phyloP scores from a whole-genome alignment of 2,329 filamentous ascomycete genomes.

The Hypomyces rosellus region DNA sequence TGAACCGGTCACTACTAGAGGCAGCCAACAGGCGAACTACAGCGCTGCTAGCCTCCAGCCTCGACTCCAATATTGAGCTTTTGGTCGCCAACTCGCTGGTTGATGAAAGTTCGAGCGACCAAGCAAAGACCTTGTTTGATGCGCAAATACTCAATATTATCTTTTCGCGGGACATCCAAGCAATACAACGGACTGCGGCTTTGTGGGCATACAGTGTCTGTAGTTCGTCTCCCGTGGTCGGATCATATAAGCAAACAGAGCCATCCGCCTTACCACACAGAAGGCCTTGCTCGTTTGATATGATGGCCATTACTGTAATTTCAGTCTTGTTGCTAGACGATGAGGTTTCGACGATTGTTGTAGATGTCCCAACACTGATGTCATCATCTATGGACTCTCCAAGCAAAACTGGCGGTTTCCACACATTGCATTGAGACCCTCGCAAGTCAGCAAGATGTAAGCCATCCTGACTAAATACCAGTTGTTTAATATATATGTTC shows the following conservation, averaged over 20 bases:
- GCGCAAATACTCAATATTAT: constrained; percentile 23
- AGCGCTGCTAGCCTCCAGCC: constrained; percentile 18
- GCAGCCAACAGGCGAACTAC: constrained; percentile 12
- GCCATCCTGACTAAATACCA: constrained; percentile 27
- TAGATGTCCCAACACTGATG: constrained; percentile 18
- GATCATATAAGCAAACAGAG: constrained; percentile 24
- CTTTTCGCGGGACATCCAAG: constrained; percentile 19
- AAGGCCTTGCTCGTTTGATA: constrained; percentile 19
- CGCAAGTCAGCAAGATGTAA: constrained; percentile 29
- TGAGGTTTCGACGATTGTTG: constrained; percentile 18
- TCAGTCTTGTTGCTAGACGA: constrained; percentile 19
- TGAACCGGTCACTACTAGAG: constrained; percentile 24
- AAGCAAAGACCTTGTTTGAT: constrained; percentile 18
- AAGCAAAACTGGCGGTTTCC: constrained; percentile 27
- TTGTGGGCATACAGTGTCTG: constrained; percentile 24
- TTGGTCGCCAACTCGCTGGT: constrained; percentile 13
- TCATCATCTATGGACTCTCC: constrained; percentile 21
- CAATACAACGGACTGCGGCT: constrained; percentile 21
- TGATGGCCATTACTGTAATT: constrained; percentile 24
- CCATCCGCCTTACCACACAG: constrained; percentile 33
- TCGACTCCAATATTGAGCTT: constrained; percentile 16
- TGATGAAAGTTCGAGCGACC: constrained; percentile 5
- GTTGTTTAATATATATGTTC: constrained; percentile 23
- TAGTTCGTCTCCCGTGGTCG: constrained; percentile 19
- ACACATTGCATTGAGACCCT: constrained; percentile 29